Evolutionary conservation across 2,329 filamentous ascomycete species (phyloP), one percentile per base, ranked within the genome.

Genomic region (Botryotinia narcissicola): DNA sequence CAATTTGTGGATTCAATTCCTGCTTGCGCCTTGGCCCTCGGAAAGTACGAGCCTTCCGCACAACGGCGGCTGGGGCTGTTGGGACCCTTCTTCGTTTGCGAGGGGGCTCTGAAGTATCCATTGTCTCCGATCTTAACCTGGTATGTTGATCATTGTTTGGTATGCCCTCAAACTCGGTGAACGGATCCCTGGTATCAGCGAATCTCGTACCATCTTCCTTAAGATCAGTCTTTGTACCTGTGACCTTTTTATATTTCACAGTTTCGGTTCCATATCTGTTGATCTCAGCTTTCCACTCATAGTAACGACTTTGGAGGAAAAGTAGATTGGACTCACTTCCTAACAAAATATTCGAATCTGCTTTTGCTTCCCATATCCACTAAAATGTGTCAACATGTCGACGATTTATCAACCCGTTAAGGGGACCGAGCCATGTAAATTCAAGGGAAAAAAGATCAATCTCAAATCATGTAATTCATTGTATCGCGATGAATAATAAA

Each of bases 141-240:
- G 22, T 9, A 29, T 37, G n/a, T n/a, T 32, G n/a, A 18, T n/a
- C 12, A 9, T 35, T n/a, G 9, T n/a, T 48, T 44, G 54, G 42
- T 18, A 71, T 61, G 9, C 69, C 69, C 32, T 63, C 57, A 32
- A 71, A 71, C 18, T 71, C 69, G 44, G n/a, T 35, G 4, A 62
- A 71, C 6, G 69, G 42, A n/a, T 61, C 16, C 44, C 37, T 44
- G 7, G 4, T 4, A 35, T 0, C 4, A 6, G 7, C 2, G n/a
- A 8, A 57, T 57, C 51, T 18, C 14, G 0, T 18, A 20, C 69
- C 57, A 3, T 37, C 6, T 20, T 18, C 18, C 12, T 35, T 25
- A 1, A 61, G 7, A 12, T 14, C 4, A 20, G 8, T 1, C 22
- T 46, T 8, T 35, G 22, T 8, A 40, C 51, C 69, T 32, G 32